phyloP scores from a whole-genome alignment of 2,329 filamentous ascomycete genomes.

The Arthrinium phaeospermum region DNA sequence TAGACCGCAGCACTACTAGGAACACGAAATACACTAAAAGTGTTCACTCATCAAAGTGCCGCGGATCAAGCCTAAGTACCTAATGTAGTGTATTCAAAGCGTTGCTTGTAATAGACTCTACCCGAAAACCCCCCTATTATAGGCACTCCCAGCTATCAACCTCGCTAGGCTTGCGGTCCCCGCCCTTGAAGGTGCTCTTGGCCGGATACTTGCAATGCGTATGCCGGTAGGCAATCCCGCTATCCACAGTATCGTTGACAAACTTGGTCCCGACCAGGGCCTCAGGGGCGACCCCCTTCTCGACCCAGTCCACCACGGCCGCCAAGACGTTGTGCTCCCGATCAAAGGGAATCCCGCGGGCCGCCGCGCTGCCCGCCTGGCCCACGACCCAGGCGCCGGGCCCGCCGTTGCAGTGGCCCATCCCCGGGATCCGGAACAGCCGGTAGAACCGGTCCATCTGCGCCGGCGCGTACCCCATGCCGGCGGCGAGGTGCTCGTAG shows the following conservation, averaged over 20 bases:
- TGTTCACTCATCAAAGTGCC: neutral
- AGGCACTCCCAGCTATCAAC: slow-evolving; percentile 39
- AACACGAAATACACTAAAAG: neutral
- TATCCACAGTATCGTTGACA: slow-evolving; percentile 31
- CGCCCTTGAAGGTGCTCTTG: slow-evolving; percentile 39
- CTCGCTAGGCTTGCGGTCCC: slow-evolving; percentile 32
- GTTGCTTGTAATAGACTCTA: neutral
- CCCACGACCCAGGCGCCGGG: slow-evolving; percentile 48
- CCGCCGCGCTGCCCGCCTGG: slow-evolving; percentile 26
- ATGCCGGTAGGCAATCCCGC: slow-evolving; percentile 38
- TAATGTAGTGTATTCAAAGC: too few relatives aligned
- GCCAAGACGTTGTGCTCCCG: slow-evolving; percentile 51
- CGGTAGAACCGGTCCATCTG: slow-evolving; percentile 49
- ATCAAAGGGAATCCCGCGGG: slow-evolving; percentile 35
- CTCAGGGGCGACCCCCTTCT: slow-evolving; percentile 47
- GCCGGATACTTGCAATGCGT: slow-evolving; percentile 43
- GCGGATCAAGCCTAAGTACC: too few relatives aligned
- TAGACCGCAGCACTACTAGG: neutral
- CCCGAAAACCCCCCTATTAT: neutral
- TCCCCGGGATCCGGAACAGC: slow-evolving; percentile 53
- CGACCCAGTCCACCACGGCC: slow-evolving; percentile 56
- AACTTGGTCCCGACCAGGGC: slow-evolving; percentile 44
- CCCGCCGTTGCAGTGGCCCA: slow-evolving; percentile 53
- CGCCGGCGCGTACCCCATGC: slow-evolving; percentile 41
- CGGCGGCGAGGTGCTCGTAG: slow-evolving; percentile 50